phyloP scores from a whole-genome alignment of 768 basidiomycete species.

The Glaciozyma martinii region DNA sequence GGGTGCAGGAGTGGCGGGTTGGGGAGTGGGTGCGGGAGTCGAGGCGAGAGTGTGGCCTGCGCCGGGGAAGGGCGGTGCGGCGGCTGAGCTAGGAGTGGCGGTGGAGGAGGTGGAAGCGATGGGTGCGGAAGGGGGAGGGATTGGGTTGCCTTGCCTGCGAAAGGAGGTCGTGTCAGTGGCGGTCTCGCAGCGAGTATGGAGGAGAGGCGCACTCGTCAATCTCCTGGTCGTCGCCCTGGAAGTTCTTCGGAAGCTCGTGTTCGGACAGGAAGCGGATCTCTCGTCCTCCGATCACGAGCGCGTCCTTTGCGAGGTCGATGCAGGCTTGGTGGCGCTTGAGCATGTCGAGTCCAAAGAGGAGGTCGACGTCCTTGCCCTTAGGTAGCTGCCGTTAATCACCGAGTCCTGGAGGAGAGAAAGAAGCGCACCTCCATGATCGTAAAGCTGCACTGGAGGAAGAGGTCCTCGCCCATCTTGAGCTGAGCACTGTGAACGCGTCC shows the following conservation, averaged over 20 bases:
- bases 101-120: conserved; percentile 16
- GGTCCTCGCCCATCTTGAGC: conserved; percentile 66
- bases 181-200: not conserved
- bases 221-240: conserved; percentile 43
- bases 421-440: conserved; percentile 79
- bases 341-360: conserved; percentile 99
- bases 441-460: conserved; percentile 79
- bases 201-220: conserved; percentile 34
- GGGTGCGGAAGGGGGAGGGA: conserved; percentile 33
- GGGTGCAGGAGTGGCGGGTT: conserved; percentile 4
- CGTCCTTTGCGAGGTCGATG: conserved; percentile 83
- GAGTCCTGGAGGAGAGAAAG: not conserved
- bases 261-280: conserved; percentile 84
- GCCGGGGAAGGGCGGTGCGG: conserved; percentile 53
- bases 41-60: conserved; percentile 52
- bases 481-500: conserved; percentile 91
- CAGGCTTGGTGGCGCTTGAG: conserved; percentile 92
- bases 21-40: conserved; percentile 6
- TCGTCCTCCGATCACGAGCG: conserved; percentile 81
- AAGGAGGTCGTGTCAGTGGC: not conserved
- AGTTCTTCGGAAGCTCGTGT: conserved; percentile 80
- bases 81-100: conserved; percentile 29
- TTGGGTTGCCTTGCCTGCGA: conserved; percentile 30
- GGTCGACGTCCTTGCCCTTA: conserved; percentile 81
- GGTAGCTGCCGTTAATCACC: not conserved